Percentiles rank a stretch among this genome's conserved stretches.
Evolutionary conservation across 306 rosid species (phyloP).

Genomic region (Cicer bijugum): DNA sequence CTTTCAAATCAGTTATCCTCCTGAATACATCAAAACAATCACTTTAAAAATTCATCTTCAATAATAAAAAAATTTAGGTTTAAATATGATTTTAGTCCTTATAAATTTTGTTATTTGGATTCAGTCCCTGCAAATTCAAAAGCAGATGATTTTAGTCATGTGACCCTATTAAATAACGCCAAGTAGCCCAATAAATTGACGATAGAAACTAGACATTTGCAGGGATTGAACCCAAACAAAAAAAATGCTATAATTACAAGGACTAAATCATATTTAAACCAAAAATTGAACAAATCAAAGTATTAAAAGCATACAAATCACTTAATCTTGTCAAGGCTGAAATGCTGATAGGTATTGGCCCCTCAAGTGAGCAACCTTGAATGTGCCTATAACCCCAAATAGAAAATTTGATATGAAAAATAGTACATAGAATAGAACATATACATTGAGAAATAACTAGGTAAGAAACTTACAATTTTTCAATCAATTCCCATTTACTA

Average conservation of each 20-base stretch:
- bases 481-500: conserved; percentile 62
- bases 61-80: neutral
- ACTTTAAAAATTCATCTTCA: conserved; percentile 40
- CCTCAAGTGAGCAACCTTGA: conserved; percentile 77
- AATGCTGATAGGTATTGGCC: conserved; percentile 85
- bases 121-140: too few relatives aligned
- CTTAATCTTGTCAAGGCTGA: conserved; percentile 64
- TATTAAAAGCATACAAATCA: conserved; percentile 70
- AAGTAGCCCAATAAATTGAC: too few relatives aligned
- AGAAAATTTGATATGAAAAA: neutral
- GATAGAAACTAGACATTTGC: too few relatives aligned
- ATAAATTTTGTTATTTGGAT: too few relatives aligned
- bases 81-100: too few relatives aligned
- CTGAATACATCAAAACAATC: conserved; percentile 53
- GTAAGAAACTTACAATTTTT: conserved; percentile 71
- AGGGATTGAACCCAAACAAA: too few relatives aligned
- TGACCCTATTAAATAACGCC: too few relatives aligned
- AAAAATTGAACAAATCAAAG: conserved; percentile 13
- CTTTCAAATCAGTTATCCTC: conserved; percentile 87
- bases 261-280: too few relatives aligned
- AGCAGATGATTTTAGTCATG: too few relatives aligned
- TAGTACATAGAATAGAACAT: conserved; percentile 24
- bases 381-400: conserved; percentile 64
- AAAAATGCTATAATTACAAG: too few relatives aligned
- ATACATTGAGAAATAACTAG: conserved; percentile 34